Evolutionary conservation across 208 protist species (phyloP).

Genomic region (Trypanosoma melophagium): DNA sequence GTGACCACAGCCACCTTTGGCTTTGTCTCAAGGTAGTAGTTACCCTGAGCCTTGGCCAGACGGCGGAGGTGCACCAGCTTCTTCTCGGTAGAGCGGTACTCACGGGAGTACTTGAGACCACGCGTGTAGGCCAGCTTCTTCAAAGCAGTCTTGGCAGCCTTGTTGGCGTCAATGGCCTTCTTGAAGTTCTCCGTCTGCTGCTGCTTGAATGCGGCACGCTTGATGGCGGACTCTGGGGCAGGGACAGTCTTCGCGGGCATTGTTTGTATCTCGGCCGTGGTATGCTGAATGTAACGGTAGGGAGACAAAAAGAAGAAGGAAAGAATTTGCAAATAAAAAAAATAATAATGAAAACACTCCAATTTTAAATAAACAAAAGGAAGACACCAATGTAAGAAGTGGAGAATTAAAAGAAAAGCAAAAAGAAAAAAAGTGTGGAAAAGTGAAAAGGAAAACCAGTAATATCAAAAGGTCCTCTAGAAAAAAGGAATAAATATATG

Average conservation of each 20-base stretch:
- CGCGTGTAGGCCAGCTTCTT: slow-evolving; percentile 76
- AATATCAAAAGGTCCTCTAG: slow-evolving; percentile 23
- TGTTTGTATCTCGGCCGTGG: neutral
- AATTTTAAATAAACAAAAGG: no score
- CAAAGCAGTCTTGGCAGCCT: slow-evolving; percentile 62
- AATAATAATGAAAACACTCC: no score
- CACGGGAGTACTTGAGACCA: slow-evolving; percentile 92
- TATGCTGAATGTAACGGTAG: slow-evolving; percentile 15
- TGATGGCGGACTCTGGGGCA: slow-evolving; percentile 86
- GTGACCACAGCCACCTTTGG: slow-evolving; percentile 99
- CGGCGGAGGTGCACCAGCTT: slow-evolving; percentile 83
- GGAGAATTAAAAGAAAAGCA: slow-evolving; percentile 35
- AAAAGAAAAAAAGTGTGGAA: slow-evolving; percentile 18
- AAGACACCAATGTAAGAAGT: neutral
- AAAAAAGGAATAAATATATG: slow-evolving; percentile 17
- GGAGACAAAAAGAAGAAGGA: slow-evolving; percentile 14
- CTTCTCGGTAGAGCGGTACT: slow-evolving; percentile 94
- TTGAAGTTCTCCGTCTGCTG: slow-evolving; percentile 90
- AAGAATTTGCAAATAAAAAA: slow-evolving; percentile 4
- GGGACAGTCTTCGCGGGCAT: slow-evolving; percentile 79
- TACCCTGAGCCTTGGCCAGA: slow-evolving; percentile 89
- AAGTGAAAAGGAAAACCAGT: slow-evolving; percentile 15
- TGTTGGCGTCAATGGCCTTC: slow-evolving; percentile 73
- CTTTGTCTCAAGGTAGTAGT: slow-evolving; percentile 98
- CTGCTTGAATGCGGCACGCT: slow-evolving; percentile 90